Base-by-base conservation (phyloP, 495 filamentous ascomycete species). In the Hyaloscypha hepaticicola region DNA sequence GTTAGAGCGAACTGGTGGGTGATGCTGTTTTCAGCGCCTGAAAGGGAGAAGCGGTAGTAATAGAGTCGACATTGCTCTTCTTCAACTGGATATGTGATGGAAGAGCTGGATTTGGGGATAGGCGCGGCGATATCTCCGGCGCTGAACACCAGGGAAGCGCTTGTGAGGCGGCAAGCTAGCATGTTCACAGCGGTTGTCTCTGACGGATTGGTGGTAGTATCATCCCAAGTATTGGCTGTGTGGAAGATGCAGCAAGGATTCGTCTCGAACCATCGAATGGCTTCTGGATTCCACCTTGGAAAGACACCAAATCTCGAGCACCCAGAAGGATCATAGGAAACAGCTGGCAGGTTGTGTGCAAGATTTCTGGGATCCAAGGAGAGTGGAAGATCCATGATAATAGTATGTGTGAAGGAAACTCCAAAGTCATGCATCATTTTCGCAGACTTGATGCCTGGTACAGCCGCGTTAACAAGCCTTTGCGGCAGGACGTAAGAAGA, bases 381-480 rank as follows among this genome's bases (percentile, higher is more conserved):
- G 8, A 90, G 69, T 1, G 87, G 87, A 21, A 88, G 78, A 69
- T 90, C 85, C 75, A 90, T 77, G 49, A 90, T 88, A 28, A 89
- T 73, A 0, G 86, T 88, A 71, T 89, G 78, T 22, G 65, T 67
- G 19, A 67, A 73, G 0, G 85, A 86, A 3, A 88, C 87, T 5
- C 87, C 87, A 68, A 88, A 89, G 66, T 89, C 86, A 67, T 89
- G 87, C 86, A 90, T 89, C 81, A 89, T 82, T 70, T 86, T 89
- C 2, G 85, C 79, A 11, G 79, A 80, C n/a, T 74, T 67, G 16
- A 89, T 73, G 1, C 87, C 85, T 3, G 84, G 79, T 1, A 89
- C 75, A 22, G 53, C 58, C 26, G 63, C 1, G 79, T 82, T 81
- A n/a, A 85, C 62, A 4, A 81, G 45, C 48, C 67, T 59, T 6